phyloP scores from a whole-genome alignment of 768 basidiomycete genomes.

The Lactarius hengduanensis region DNA sequence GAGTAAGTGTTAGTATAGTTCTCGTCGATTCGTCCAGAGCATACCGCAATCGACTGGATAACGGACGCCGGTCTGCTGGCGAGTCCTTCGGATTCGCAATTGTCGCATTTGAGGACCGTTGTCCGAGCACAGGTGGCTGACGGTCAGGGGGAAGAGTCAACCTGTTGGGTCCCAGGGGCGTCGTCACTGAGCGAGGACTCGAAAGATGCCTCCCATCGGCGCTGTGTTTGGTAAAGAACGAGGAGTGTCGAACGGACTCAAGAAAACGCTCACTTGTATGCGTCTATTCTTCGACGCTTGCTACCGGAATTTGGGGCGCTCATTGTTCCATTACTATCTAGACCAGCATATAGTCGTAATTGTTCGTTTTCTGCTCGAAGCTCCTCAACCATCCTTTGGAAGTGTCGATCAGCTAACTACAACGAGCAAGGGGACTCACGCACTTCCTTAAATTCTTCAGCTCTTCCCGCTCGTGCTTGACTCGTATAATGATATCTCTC shows the following conservation, averaged over 20 bases:
- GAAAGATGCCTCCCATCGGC: constrained; percentile 36
- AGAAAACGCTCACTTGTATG: constrained; percentile 41
- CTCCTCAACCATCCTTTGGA: constrained; percentile 47
- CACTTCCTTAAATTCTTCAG: constrained; percentile 52
- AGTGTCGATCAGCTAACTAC: constrained; percentile 17
- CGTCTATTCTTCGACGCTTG: constrained; percentile 58
- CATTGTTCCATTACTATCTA: constrained; percentile 39
- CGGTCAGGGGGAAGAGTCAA: constrained; percentile 67
- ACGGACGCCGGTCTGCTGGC: constrained; percentile 41
- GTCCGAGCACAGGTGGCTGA: constrained; percentile 45
- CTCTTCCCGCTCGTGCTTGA: constrained; percentile 51
- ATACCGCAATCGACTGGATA: constrained; percentile 54
- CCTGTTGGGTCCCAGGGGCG: constrained; percentile 59
- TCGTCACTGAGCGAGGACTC: constrained; percentile 58
- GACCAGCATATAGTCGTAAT: constrained; percentile 39
- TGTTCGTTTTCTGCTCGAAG: constrained; percentile 51
- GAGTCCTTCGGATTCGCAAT: constrained; percentile 9
- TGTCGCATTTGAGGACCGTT: constrained; percentile 28
- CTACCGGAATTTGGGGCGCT: constrained; percentile 51
- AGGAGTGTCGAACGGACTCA: not conserved
- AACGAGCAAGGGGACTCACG: constrained; percentile 14
- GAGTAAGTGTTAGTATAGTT: constrained; percentile 9
- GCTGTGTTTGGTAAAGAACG: constrained; percentile 10
- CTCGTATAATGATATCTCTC: constrained; percentile 49
- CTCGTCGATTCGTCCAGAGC: constrained; percentile 21